Base-by-base conservation (phyloP, 2,329 filamentous ascomycete genomes). In the Colletotrichum sp. region DNA sequence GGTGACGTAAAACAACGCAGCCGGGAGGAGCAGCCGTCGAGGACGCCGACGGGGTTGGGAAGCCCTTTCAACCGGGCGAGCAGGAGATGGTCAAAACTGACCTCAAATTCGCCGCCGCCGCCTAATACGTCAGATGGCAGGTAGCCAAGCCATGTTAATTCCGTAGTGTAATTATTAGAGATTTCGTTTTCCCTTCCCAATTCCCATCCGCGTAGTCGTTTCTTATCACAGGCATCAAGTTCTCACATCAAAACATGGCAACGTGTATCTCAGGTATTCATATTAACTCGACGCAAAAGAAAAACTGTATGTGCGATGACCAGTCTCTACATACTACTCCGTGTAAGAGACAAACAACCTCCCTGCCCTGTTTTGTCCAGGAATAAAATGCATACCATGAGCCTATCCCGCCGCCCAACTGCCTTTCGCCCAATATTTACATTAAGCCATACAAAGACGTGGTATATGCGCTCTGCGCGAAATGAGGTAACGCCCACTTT, bases 1-100 rank as follows among this genome's bases (percentile, higher is more conserved):
- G 82, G 82, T 2, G 81, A 83, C 21, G 81, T 83, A 8, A 78
- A 81, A 68, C 68, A 76, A n/a, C 68, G 75, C 16, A 30, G 28
- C 12, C 44, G 44, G 6, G 44, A 52, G 44, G 74, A 76, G 34
- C 63, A 68, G 7, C 30, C 74, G 12, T 49, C 59, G n/a, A 60
- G 74, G 49, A 63, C 74, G 30, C 74, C 74, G 9, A 65, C 74
- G 15, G 64, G 63, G 24, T 18, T 76, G 8, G 68, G 62, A 8
- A 76, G 75, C 30, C 75, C 75, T 5, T 76, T 76, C 6, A 65
- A 66, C 10, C 67, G 63, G 32, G 39, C 36, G 18, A 76, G 60
- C 12, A 52, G 74, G 65, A 73, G 74, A 62, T 76, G 74, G 74
- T 74, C 74, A 3, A 73, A 65, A 12, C 16, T 76, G 26, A 74